Base-by-base conservation (phyloP, 1,284 basidiomycete species). In the Prillingera fragicola region DNA sequence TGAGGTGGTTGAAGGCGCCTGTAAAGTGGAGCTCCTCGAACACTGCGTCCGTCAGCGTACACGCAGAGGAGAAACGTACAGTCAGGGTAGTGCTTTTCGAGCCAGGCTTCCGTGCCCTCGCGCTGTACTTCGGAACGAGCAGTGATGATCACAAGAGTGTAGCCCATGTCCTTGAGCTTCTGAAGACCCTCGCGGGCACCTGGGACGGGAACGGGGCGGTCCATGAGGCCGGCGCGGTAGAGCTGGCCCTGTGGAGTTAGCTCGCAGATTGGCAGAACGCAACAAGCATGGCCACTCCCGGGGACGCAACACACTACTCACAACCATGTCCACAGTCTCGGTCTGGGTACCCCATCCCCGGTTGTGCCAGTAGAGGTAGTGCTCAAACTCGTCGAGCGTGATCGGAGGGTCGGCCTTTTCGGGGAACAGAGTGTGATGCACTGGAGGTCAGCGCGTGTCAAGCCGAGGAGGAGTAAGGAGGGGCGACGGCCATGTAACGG, bases 11-110 rank as follows among this genome's bases (percentile, higher is more conserved):
- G 52, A 85, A 86, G 57, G 85, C 82, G 2, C 83, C 84, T 0
- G 82, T 87, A 65, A 83, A 87, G 54, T 85, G 78, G 17, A 86
- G 74, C 41, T 77, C 78, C 32, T 84, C 79, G 50, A 86, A 83
- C 25, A 82, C 64, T 81, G 53, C n/a, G 8, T 19, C 29, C 8
- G 41, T 40, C 25, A 47, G 36, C 31, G 28, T 2, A 13, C 37
- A 10, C 2, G 22, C 3, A 33, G 32, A 17, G 12, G 23, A 38
- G n/a, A n/a, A 25, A 59, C 67, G 46, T 40, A 69, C 69, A 50
- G 73, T 81, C 82, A 26, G 82, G 81, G 56, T 83, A 80, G 63
- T 84, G 74, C 45, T 75, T 70, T 31, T 80, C 74, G 7, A 83
- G 66, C 85, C 85, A 88, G 33, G 73, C 69, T 73, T 80, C 80